Evolutionary conservation across 2,329 filamentous ascomycete species (phyloP), one percentile per base, ranked within the genome.

Genomic region (Clonostachys chloroleuca): DNA sequence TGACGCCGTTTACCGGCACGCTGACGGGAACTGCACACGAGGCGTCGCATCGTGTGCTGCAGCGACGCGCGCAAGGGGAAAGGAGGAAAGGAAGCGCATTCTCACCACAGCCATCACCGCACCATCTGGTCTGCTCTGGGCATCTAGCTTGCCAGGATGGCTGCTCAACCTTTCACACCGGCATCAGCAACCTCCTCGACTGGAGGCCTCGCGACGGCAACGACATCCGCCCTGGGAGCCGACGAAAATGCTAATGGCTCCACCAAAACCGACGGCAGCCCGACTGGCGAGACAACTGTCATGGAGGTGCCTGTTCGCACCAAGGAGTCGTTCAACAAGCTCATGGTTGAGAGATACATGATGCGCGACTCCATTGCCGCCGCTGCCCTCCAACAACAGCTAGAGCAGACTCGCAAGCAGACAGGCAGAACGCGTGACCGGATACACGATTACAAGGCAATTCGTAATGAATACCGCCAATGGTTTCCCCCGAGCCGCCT

Each of bases 361-460:
- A 70, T 69, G 47, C 76, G 74, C 57, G 67, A 75, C 44, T 69
- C 73, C 47, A 73, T 44, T 18, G 14, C 20, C 12, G 36, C 14
- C 17, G 36, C 17, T 18, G 36, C 36, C 36, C 13, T 24, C 10
- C 12, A 43, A n/a, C 43, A 37, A 12, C 40, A 47, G 3, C 46
- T 78, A 41, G 73, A 77, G 45, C 72, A 76, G 35, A 75, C 74
- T 46, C 77, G 80, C 52, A 73, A 77, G 44, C 67, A 84, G 47
- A 77, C 84, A 53, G 75, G 77, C 54, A 74, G 81, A 54, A 86
- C 84, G 68, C 80, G 80, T 54, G 74, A 80, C 44, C 85, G 87
- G 66, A 78, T 83, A 49, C 78, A 85, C 50, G 84, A 89, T 61
- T 90, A 92, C 72, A 75, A 81, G 34, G 40, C 47, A 49, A 62